Conservation (phyloP, 2,329 filamentous ascomycete genomes). For the Xylaria sp. region DNA sequence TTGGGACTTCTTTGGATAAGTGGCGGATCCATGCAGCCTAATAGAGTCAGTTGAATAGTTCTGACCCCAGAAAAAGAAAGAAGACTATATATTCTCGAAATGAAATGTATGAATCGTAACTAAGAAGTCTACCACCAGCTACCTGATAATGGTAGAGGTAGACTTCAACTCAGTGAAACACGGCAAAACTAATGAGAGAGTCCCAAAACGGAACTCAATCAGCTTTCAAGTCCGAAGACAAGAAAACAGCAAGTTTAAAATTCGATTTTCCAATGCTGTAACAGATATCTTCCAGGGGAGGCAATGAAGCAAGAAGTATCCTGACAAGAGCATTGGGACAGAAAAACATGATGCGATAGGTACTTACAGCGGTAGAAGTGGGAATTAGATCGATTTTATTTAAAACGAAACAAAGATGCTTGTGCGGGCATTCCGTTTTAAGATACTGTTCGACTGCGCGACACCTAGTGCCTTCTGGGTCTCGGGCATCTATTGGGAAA, state of each 20-base stretch:
- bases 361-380: conserved; percentile 89
- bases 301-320: conserved; percentile 75
- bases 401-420: conserved; percentile 81
- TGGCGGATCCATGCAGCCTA: conserved; percentile 89
- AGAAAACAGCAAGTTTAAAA: conserved; percentile 73
- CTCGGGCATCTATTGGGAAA: conserved; percentile 72
- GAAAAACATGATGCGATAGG: conserved; percentile 34
- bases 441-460: conserved; percentile 93
- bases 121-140: conserved; percentile 89
- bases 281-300: conserved; percentile 87
- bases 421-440: conserved; percentile 78
- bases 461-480: conserved; percentile 90
- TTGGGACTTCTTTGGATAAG: conserved; percentile 91
- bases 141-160: conserved; percentile 70
- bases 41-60: conserved; percentile 14
- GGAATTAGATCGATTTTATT: conserved; percentile 96
- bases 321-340: conserved; percentile 82
- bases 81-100: conserved; percentile 33
- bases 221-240: conserved; percentile 72
- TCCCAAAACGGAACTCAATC: conserved; percentile 89
- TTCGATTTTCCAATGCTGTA: conserved; percentile 99
- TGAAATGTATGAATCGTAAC: conserved; percentile 94
- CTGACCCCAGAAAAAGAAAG: background rate
- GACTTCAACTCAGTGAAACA: conserved; percentile 99
- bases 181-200: conserved; percentile 75